These are phyloP conservation scores for Colletotrichum zoysiae DNA, from an alignment of 2,329 filamentous ascomycete genomes.

Conservation along the genomic window DNA sequence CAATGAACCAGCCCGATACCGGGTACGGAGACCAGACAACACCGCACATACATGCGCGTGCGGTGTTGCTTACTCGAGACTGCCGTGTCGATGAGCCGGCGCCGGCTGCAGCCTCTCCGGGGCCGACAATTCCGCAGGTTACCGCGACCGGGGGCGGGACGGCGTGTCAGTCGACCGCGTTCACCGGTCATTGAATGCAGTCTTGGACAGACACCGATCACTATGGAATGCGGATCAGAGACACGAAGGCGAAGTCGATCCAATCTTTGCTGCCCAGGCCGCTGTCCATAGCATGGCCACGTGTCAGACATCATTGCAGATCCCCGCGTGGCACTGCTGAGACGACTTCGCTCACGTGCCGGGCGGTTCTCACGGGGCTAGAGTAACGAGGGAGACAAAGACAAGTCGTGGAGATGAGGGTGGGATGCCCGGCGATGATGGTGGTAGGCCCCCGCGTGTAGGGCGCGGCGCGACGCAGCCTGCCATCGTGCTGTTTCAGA, in stretches of 20 bases:
- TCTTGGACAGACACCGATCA: slow-evolving; percentile 20
- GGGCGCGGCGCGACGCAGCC: slow-evolving; percentile 4
- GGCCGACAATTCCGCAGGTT: slow-evolving; percentile 25
- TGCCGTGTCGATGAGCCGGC: slow-evolving; percentile 17
- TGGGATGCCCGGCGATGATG: slow-evolving; percentile 4
- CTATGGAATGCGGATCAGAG: not conserved
- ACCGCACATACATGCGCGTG: not conserved
- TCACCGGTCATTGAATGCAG: not conserved
- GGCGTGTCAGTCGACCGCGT: slow-evolving; percentile 11
- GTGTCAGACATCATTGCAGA: not conserved
- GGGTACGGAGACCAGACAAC: not conserved
- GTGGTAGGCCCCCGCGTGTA: slow-evolving; percentile 9
- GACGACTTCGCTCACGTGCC: not conserved
- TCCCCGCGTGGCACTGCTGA: slow-evolving; percentile 11
- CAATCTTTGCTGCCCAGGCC: not conserved
- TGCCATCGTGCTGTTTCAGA: slow-evolving; percentile 33
- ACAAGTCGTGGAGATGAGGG: not conserved
- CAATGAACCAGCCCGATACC: not conserved
- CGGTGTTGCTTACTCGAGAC: slow-evolving; percentile 3
- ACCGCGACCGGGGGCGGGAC: slow-evolving; percentile 28
- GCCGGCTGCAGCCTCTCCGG: slow-evolving; percentile 17
- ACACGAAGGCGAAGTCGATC: not conserved
- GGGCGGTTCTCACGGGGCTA: not conserved
- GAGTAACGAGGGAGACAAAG: slow-evolving; percentile 3
- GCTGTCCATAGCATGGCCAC: not conserved